Base-by-base conservation (phyloP, 371 early-diverging fungal species). In the Rhizopus sp. region DNA sequence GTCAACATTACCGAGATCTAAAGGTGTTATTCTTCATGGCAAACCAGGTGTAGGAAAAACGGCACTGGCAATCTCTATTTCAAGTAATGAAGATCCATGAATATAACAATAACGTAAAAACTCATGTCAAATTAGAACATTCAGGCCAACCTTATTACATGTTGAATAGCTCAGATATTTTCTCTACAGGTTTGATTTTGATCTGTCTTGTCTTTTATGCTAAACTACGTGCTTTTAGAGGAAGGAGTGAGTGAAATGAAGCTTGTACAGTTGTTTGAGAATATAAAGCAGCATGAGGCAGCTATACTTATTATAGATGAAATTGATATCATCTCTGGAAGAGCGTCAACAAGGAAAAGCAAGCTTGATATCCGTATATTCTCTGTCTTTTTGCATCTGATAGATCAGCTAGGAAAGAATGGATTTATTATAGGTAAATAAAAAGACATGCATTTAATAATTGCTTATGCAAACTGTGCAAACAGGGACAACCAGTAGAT, bases 121-220 rank as follows among this genome's bases (percentile, higher is more conserved):
- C n/a, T 46, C 3, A 31, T 33, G n/a, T 12, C 23, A 31, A 17
- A 3, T 34, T 39, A 61, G 76, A 72, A 42, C 52, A 63, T 50
- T 82, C 87, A 4, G 77, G 73, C 10, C 52, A 88, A 16, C 83
- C 84, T 7, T 88, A 77, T 53, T 69, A 70, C 13, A 38, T 83
- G 23, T 55, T 91, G 37, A 87, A 86, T 57, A 83, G 88, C 47
- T 83, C 91, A 9, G 89, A 92, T 59, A 67, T 92, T 7, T 92
- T 90, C 56, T 77, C 80, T 60, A 69, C 82, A 58, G 84, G 89
- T 85, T 73, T 40, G 31, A 49, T 13, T 39, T 15, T 15, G 35
- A 0, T 50, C 37, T 53, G 44, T 48, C 1, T 53, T 41, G 12
- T 34, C 16, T 30, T 16, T 17, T 42, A 29, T 29, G 31, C 44